Evolutionary conservation across 2,329 filamentous ascomycete genomes (phyloP).

Genomic region (Pseudogymnoascus pannorum): DNA sequence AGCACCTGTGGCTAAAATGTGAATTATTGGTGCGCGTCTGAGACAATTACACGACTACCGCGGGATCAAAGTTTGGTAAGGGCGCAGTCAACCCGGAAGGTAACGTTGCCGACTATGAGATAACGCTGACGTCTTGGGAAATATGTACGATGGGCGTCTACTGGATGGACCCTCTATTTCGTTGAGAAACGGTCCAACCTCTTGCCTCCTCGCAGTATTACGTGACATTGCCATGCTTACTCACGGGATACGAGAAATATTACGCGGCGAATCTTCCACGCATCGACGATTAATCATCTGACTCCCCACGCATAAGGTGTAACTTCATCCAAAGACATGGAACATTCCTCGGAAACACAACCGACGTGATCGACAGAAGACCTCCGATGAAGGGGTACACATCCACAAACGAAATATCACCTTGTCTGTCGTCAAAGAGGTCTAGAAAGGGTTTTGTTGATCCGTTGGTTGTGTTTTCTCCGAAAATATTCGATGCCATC

Average conservation of each 20-base stretch:
- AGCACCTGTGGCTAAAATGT: background rate
- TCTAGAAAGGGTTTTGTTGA: background rate
- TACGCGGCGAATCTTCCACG: background rate
- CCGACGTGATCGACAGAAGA: background rate
- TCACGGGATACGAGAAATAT: background rate
- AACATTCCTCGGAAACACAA: background rate
- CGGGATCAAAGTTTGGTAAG: background rate
- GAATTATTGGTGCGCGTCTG: background rate
- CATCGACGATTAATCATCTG: background rate
- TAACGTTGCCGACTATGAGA: background rate
- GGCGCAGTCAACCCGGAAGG: background rate
- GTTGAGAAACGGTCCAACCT: background rate
- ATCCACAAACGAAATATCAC: background rate
- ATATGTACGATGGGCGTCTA: too few species aligned
- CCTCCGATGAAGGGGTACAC: background rate
- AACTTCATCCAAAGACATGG: background rate
- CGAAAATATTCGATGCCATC: background rate
- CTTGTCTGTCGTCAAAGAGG: background rate
- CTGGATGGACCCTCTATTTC: background rate
- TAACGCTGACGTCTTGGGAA: background rate
- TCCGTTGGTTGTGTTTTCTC: background rate
- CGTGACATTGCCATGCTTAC: background rate
- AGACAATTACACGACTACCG: background rate
- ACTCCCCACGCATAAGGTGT: background rate
- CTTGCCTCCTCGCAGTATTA: background rate